Conservation (phyloP, 2,329 filamentous ascomycete species). For the Bertia moriformis region DNA sequence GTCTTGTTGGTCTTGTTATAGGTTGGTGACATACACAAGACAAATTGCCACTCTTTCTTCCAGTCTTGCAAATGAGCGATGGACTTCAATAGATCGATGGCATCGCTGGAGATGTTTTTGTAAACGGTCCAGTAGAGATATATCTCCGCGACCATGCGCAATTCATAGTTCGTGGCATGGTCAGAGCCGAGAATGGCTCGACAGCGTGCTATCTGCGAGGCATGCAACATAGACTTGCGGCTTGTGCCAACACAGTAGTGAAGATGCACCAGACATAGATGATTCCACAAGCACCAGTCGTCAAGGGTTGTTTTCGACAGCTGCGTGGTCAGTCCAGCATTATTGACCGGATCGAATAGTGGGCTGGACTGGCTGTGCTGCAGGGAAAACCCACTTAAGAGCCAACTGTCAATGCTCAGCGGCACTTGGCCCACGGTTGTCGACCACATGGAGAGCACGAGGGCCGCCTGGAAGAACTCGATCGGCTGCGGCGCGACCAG, state of each 20-base stretch:
- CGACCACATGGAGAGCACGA: constrained; percentile 27
- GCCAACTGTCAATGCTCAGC: constrained; percentile 27
- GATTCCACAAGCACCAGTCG: constrained; percentile 23
- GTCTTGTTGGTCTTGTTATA: background rate
- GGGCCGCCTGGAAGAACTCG: constrained; percentile 24
- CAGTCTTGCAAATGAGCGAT: constrained; percentile 18
- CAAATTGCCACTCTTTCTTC: constrained; percentile 20
- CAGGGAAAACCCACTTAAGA: constrained; percentile 24
- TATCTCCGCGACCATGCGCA: constrained; percentile 28
- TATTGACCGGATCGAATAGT: constrained; percentile 11
- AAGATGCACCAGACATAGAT: constrained; percentile 25
- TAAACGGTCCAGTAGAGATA: constrained; percentile 28
- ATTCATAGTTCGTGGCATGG: constrained; percentile 24
- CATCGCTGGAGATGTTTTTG: constrained; percentile 13
- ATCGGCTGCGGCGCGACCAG: constrained; percentile 20
- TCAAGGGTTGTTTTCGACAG: constrained; percentile 11
- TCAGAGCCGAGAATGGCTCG: constrained; percentile 19
- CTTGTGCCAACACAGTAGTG: constrained; percentile 27
- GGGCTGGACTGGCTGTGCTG: constrained; percentile 22
- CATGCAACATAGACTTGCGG: constrained; percentile 18
- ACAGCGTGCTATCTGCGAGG: constrained; percentile 19
- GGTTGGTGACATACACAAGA: constrained; percentile 14
- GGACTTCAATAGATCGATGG: constrained; percentile 16
- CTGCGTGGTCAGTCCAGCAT: constrained; percentile 2
- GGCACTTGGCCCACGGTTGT: constrained; percentile 26